Evolutionary conservation across 2,329 filamentous ascomycete species (phyloP).

Genomic region (Tolypocladium guangdongense): DNA sequence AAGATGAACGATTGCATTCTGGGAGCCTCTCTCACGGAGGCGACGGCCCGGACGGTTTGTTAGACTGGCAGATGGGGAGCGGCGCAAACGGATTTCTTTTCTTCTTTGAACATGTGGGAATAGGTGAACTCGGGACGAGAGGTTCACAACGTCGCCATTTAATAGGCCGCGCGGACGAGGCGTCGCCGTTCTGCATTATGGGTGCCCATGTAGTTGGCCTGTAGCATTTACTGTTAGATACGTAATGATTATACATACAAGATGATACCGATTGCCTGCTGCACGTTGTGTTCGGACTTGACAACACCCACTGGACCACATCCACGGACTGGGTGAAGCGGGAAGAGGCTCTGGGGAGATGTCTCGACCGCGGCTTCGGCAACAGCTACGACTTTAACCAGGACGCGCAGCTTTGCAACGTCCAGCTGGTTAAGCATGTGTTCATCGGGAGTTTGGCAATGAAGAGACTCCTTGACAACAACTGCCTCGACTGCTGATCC

Average conservation of each 20-base stretch:
- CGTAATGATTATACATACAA: background rate
- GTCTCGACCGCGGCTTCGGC: background rate
- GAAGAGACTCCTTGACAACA: too few species aligned
- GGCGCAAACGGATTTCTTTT: background rate
- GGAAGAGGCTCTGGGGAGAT: constrained; percentile 17
- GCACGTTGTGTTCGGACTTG: background rate
- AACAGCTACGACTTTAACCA: background rate
- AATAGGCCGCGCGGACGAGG: background rate
- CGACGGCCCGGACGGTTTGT: background rate
- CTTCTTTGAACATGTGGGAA: background rate
- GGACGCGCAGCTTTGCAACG: too few species aligned
- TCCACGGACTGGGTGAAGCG: constrained; percentile 35
- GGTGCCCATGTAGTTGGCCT: background rate
- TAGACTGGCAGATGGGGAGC: background rate
- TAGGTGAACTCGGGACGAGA: background rate
- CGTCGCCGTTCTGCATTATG: background rate
- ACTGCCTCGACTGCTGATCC: too few species aligned
- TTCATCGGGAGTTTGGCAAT: too few species aligned
- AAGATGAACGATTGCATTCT: background rate
- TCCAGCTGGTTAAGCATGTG: background rate
- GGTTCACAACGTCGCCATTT: background rate
- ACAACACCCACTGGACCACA: too few species aligned
- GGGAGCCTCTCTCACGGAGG: background rate
- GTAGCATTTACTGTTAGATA: background rate
- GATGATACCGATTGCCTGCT: background rate